These are phyloP conservation scores for Suhomyces kilbournensis DNA, from an alignment of 805 yeast species.

Conservation along the genomic window DNA sequence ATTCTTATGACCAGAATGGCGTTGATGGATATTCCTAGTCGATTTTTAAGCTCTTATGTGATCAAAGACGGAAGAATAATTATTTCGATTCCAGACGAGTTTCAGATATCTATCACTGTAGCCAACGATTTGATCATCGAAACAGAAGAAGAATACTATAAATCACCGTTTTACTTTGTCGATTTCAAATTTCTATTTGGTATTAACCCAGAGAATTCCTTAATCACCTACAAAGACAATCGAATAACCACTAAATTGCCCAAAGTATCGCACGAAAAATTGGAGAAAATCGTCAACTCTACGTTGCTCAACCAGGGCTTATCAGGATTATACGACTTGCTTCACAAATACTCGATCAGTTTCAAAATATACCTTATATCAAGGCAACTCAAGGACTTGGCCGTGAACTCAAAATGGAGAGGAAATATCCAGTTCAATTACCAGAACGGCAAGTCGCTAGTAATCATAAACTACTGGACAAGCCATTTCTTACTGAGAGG, in stretches of 20 bases:
- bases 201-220: constrained; percentile 34
- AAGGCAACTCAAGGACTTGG: constrained; percentile 50
- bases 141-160: constrained; percentile 46
- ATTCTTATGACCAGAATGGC: constrained; percentile 75
- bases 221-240: constrained; percentile 28
- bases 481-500: constrained; percentile 42
- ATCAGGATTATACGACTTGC: constrained; percentile 50
- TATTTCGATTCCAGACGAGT: constrained; percentile 60
- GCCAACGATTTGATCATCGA: constrained; percentile 54
- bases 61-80: constrained; percentile 76
- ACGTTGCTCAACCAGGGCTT: constrained; percentile 47
- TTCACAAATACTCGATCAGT: constrained; percentile 59
- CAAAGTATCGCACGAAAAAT: constrained; percentile 28
- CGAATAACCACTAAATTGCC: constrained; percentile 31
- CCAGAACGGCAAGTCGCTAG: constrained; percentile 50
- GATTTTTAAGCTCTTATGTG: constrained; percentile 54
- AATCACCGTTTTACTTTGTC: constrained; percentile 71
- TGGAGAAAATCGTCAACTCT: constrained; percentile 57
- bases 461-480: constrained; percentile 64
- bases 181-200: constrained; percentile 68
- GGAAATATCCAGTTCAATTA: constrained; percentile 58
- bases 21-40: constrained; percentile 59
- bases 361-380: constrained; percentile 62
- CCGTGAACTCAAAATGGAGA: constrained; percentile 51
- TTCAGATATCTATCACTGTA: constrained; percentile 62